Percentiles rank a stretch among this genome's conserved stretches.
Evolutionary conservation across 2,329 filamentous ascomycete species (phyloP).

Genomic region (Endothia cerciana): DNA sequence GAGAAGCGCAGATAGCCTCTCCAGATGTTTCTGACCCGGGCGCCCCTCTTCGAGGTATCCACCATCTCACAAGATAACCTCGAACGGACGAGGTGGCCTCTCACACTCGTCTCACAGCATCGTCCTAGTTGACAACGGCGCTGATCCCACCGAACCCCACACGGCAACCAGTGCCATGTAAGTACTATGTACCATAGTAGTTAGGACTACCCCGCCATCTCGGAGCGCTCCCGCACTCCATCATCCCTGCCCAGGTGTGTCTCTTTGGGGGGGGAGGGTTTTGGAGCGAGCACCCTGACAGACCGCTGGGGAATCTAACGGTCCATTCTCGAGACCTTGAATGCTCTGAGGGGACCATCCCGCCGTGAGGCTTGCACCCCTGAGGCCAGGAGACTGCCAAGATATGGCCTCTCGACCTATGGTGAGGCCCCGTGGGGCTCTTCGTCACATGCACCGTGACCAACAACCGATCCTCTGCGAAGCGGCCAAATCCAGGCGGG

Average conservation of each 20-base stretch:
- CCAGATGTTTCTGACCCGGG: neutral
- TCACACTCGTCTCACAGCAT: neutral
- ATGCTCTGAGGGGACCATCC: neutral
- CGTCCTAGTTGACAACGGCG: neutral
- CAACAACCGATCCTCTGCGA: neutral
- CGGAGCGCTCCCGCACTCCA: conserved; percentile 10
- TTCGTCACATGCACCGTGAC: neutral
- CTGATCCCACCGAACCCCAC: neutral
- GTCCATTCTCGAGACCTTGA: neutral
- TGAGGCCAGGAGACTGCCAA: neutral
- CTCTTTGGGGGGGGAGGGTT: neutral
- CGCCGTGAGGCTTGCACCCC: neutral
- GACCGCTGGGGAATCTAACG: neutral
- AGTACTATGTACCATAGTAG: neutral
- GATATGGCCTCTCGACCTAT: too few relatives aligned
- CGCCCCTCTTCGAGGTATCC: neutral
- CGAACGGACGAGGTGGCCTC: neutral
- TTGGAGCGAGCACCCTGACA: neutral
- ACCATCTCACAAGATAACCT: neutral
- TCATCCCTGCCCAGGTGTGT: neutral
- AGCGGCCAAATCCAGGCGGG: neutral
- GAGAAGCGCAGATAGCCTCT: neutral
- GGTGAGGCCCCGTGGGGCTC: neutral
- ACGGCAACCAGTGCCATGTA: neutral
- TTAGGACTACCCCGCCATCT: conserved; percentile 10